Percentiles rank a stretch among this genome's conserved stretches.
Conservation (phyloP, 441 rosid species). For the Bruguiera hainesii region DNA sequence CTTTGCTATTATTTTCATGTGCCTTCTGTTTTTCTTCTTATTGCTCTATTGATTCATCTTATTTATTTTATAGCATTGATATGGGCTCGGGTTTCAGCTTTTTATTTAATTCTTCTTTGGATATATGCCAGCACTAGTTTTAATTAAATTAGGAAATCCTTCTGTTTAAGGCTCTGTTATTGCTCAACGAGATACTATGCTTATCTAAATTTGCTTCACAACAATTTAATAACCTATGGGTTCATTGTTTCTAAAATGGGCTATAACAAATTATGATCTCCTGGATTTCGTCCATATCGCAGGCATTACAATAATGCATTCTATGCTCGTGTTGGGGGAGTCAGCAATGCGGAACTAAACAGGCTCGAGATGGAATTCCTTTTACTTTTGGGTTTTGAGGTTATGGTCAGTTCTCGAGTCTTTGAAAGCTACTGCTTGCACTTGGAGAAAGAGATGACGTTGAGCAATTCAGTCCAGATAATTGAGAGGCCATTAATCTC, state of each 20-base stretch:
- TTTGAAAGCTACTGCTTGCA: slow-evolving; percentile 73
- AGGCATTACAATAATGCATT: slow-evolving; percentile 81
- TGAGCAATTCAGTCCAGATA: slow-evolving; percentile 21
- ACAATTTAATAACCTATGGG: not conserved
- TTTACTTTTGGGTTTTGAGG: slow-evolving; percentile 61
- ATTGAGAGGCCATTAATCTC: slow-evolving; percentile 28
- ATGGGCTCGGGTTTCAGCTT: not conserved
- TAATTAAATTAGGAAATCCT: not conserved
- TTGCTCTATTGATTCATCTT: not conserved
- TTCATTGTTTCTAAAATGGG: no score
- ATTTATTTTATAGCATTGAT: not conserved
- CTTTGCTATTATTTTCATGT: not conserved
- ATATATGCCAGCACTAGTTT: not conserved
- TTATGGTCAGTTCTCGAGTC: slow-evolving; percentile 45
- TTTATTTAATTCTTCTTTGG: no score
- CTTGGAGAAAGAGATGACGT: slow-evolving; percentile 60
- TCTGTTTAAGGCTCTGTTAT: not conserved
- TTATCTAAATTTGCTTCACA: not conserved
- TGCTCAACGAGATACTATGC: not conserved
- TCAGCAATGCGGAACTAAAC: slow-evolving; percentile 69
- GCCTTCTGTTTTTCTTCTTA: not conserved
- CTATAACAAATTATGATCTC: no score
- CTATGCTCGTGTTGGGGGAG: slow-evolving; percentile 73
- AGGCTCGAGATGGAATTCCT: slow-evolving; percentile 72
- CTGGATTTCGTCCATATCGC: slow-evolving; percentile 7